Conservation (phyloP, 768 basidiomycete species). For the Grammothele lineata region DNA sequence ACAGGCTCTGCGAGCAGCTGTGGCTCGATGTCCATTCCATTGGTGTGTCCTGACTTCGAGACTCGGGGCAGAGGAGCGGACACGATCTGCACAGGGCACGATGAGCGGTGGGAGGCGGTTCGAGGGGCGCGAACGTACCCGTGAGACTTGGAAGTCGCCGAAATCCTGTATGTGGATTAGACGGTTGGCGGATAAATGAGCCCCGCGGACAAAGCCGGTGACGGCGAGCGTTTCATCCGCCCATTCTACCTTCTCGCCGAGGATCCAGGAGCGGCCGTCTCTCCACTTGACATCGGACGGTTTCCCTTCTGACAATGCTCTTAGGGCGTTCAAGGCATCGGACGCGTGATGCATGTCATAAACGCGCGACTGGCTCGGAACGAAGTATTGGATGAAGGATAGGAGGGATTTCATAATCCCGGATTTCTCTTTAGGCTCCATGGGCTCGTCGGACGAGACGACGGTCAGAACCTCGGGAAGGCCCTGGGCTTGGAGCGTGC, state of each 20-base stretch:
- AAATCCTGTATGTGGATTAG: conserved; percentile 83
- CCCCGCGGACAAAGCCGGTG: conserved; percentile 83
- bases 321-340: conserved; percentile 68
- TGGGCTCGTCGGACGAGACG: conserved; percentile 44
- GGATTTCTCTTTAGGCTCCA: conserved; percentile 59
- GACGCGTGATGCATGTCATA: conserved; percentile 64
- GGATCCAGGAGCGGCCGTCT: conserved; percentile 71
- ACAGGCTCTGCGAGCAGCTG: conserved; percentile 61
- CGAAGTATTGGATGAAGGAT: conserved; percentile 94
- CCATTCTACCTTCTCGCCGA: conserved; percentile 64
- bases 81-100: conserved; percentile 48
- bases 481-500: conserved; percentile 87
- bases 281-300: conserved; percentile 81
- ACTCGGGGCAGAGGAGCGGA: conserved; percentile 51
- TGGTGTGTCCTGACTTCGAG: conserved; percentile 31
- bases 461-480: conserved; percentile 80
- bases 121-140: too few relatives aligned
- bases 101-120: too few relatives aligned
- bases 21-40: conserved; percentile 67
- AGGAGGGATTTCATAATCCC: conserved; percentile 82
- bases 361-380: conserved; percentile 73
- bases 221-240: conserved; percentile 66
- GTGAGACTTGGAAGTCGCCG: conserved; percentile 77
- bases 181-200: conserved; percentile 71
- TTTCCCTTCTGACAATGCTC: conserved; percentile 80